Evolutionary conservation across 164 flowering plant species (phyloP).

Genomic region (Kingdonia uniflora): DNA sequence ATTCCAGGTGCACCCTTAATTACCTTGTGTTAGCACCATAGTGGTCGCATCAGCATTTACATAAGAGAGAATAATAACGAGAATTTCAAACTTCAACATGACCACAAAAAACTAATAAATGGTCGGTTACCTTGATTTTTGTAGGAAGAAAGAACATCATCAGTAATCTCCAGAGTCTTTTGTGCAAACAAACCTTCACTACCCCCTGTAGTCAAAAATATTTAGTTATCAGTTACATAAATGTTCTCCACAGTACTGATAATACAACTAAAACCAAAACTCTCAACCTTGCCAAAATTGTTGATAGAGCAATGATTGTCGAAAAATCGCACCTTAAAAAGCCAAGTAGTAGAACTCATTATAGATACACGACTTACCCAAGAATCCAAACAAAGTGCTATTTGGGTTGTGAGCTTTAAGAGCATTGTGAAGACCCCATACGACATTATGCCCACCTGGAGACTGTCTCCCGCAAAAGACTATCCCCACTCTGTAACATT

Average conservation of each 20-base stretch:
- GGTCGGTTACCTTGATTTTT: conserved; percentile 76
- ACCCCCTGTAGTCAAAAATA: conserved; percentile 56
- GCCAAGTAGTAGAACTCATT: neutral
- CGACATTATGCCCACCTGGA: conserved; percentile 98
- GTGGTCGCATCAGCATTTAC: too few species aligned
- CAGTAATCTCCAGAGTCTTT: conserved; percentile 80
- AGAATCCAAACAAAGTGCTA: conserved; percentile 71
- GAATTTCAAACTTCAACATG: too few species aligned
- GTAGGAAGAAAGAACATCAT: conserved; percentile 71
- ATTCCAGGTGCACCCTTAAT: too few species aligned
- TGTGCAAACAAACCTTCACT: conserved; percentile 93
- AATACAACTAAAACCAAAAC: neutral
- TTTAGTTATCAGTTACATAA: too few species aligned
- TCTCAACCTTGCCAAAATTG: neutral
- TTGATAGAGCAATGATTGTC: neutral
- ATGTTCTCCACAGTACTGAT: too few species aligned
- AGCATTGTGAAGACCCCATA: conserved; percentile 86
- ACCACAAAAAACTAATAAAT: neutral
- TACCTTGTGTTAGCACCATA: too few species aligned
- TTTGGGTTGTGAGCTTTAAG: conserved; percentile 72
- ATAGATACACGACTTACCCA: conserved; percentile 39
- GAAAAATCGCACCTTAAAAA: neutral
- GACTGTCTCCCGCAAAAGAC: conserved; percentile 97
- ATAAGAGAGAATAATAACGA: too few species aligned
- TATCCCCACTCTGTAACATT: conserved; percentile 65